Evolutionary conservation across 2,329 filamentous ascomycete species (phyloP).

Genomic region (Orbilia javanica): DNA sequence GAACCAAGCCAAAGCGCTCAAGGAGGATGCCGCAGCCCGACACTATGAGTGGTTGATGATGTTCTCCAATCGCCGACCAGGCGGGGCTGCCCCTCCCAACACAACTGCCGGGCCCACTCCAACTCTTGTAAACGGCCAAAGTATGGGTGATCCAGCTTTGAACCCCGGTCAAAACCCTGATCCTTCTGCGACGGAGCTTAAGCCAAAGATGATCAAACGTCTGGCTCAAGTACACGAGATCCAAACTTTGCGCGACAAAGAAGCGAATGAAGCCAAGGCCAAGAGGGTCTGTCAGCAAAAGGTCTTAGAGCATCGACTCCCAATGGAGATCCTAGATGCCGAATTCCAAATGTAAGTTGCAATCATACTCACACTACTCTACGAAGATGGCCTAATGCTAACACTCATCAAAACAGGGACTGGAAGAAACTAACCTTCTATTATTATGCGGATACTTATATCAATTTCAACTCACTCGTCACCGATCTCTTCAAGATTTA

Average conservation of each 20-base stretch:
- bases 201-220: slow-evolving; percentile 96
- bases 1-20: slow-evolving; percentile 86
- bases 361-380: neutral
- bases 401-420: slow-evolving; percentile 73
- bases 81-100: slow-evolving; percentile 73
- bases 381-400: slow-evolving; percentile 5
- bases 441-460: slow-evolving; percentile 97
- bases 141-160: slow-evolving; percentile 58
- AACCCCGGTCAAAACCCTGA: slow-evolving; percentile 59
- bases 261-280: slow-evolving; percentile 96
- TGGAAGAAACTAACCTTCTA: slow-evolving; percentile 99
- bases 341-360: slow-evolving; percentile 93
- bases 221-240: slow-evolving; percentile 93
- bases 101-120: slow-evolving; percentile 40
- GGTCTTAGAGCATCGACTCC: slow-evolving; percentile 90
- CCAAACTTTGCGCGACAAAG: slow-evolving; percentile 88
- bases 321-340: slow-evolving; percentile 98
- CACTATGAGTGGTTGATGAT: slow-evolving; percentile 99
- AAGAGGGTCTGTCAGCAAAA: slow-evolving; percentile 98
- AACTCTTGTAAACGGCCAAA: slow-evolving; percentile 59
- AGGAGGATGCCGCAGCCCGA: slow-evolving; percentile 91
- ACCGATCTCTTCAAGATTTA: slow-evolving; percentile 99
- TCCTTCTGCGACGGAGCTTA: slow-evolving; percentile 77
- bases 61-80: slow-evolving; percentile 79
- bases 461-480: slow-evolving; percentile 98